Percentiles rank a stretch among this genome's conserved stretches.
These are phyloP conservation scores for Cladosporium sp. DNA, from an alignment of 2,329 filamentous ascomycete species.

Conservation along the genomic window DNA sequence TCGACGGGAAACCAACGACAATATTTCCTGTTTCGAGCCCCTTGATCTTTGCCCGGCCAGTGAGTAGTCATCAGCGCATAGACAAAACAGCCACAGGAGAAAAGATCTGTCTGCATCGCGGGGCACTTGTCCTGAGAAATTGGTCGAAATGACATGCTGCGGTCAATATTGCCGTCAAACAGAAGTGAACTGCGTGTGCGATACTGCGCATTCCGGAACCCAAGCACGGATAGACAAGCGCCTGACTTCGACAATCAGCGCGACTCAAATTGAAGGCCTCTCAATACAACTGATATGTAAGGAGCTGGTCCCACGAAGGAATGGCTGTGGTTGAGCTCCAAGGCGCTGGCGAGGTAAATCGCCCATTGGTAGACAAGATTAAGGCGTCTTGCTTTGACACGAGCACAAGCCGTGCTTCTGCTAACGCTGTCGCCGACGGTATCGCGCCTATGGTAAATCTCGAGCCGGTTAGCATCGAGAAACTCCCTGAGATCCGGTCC, in stretches of 20 bases:
- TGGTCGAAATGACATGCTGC: background rate
- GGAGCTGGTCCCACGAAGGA: background rate
- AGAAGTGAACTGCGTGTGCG: background rate
- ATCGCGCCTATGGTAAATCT: background rate
- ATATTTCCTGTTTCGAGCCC: background rate
- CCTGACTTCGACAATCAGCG: background rate
- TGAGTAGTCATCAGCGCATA: background rate
- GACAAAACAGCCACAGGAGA: background rate
- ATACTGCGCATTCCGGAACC: background rate
- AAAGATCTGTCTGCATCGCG: background rate
- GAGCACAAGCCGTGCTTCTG: background rate
- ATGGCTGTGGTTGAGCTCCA: background rate
- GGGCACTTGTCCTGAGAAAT: background rate
- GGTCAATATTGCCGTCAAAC: background rate
- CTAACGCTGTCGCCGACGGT: background rate
- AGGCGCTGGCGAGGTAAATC: background rate
- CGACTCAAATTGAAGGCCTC: background rate
- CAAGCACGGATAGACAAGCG: background rate
- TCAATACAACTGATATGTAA: background rate
- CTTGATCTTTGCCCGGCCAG: conserved; percentile 1
- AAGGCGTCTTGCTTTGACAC: background rate
- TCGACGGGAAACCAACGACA: background rate
- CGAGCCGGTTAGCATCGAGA: background rate
- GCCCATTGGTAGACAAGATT: background rate
- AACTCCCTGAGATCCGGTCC: background rate